Evolutionary conservation across 2,329 filamentous ascomycete genomes (phyloP).

Genomic region (Venturia asperata): DNA sequence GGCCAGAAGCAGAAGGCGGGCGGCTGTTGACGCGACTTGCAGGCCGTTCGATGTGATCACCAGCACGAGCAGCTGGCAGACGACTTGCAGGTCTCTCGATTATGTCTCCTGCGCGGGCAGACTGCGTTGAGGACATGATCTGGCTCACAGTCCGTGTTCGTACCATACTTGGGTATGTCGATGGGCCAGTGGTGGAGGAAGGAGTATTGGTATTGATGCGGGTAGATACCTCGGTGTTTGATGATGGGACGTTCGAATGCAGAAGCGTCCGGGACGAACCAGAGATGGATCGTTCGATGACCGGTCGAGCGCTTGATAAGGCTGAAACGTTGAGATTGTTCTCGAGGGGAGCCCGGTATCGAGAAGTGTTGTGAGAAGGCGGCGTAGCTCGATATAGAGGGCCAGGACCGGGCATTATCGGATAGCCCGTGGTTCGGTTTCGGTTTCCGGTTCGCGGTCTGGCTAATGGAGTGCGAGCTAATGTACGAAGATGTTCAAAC

Average conservation of each 20-base stretch:
- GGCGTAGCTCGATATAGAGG: slow-evolving; percentile 15
- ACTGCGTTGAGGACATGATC: slow-evolving; percentile 28
- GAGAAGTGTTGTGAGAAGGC: slow-evolving; percentile 24
- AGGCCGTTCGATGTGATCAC: slow-evolving; percentile 34
- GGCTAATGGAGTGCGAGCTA: slow-evolving; percentile 33
- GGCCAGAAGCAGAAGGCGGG: slow-evolving; percentile 31
- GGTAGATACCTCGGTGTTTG: neutral
- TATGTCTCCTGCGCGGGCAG: slow-evolving; percentile 26
- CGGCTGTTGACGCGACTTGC: slow-evolving; percentile 31
- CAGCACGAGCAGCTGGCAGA: slow-evolving; percentile 22
- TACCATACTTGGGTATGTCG: neutral
- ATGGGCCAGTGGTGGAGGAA: neutral
- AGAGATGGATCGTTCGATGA: slow-evolving; percentile 10
- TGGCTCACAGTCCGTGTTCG: slow-evolving; percentile 25
- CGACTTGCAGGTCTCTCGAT: slow-evolving; percentile 21
- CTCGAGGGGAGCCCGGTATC: slow-evolving; percentile 29
- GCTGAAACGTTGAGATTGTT: slow-evolving; percentile 28
- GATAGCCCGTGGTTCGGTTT: slow-evolving; percentile 25
- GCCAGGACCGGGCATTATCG: slow-evolving; percentile 14
- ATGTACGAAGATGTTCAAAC: slow-evolving; percentile 30
- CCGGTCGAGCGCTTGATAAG: neutral
- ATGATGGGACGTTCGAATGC: neutral
- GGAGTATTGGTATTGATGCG: neutral
- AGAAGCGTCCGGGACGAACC: neutral
- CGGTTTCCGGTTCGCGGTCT: slow-evolving; percentile 35